These are phyloP conservation scores for Coemansia sp. DNA, from an alignment of 192 early-diverging fungal genomes.

Conservation along the genomic window DNA sequence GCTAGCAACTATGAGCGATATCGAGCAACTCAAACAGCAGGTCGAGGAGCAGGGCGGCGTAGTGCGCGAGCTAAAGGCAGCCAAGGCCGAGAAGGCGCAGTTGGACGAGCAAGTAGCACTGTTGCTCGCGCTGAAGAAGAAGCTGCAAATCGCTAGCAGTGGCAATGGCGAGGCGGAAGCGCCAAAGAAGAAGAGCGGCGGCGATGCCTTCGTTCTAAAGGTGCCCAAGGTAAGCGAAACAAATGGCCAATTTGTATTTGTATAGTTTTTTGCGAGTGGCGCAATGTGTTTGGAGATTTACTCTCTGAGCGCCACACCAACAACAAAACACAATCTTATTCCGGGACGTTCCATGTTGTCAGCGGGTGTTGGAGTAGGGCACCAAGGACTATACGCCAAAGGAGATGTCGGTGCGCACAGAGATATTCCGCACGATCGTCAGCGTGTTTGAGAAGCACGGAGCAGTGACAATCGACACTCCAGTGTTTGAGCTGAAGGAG, in stretches of 20 bases:
- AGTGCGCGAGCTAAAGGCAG: conserved; percentile 65
- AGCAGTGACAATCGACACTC: conserved; percentile 97
- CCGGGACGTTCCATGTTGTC: conserved; percentile 2
- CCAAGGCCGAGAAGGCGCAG: conserved; percentile 60
- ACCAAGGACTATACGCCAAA: conserved; percentile 94
- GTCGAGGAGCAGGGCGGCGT: conserved; percentile 65
- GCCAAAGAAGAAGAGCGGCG: conserved; percentile 11
- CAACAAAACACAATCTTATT: neutral
- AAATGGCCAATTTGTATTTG: neutral
- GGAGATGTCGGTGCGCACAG: conserved; percentile 97
- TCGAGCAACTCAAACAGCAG: conserved; percentile 41
- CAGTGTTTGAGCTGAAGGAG: conserved; percentile 98
- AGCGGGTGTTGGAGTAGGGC: conserved; percentile 59
- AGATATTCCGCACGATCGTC: conserved; percentile 88
- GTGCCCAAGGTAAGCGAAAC: conserved; percentile 65
- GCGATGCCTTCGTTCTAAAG: conserved; percentile 62
- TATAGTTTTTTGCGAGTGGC: too few relatives aligned
- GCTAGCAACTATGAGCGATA: conserved; percentile 18
- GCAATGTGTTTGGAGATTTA: neutral
- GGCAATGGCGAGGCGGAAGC: conserved; percentile 28
- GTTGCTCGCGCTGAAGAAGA: conserved; percentile 65
- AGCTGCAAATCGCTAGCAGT: conserved; percentile 47
- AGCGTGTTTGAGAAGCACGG: conserved; percentile 95
- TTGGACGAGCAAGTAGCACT: conserved; percentile 64
- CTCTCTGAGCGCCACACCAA: neutral